phyloP scores from a whole-genome alignment of 306 rosid genomes.

The Luffa acutangula region DNA sequence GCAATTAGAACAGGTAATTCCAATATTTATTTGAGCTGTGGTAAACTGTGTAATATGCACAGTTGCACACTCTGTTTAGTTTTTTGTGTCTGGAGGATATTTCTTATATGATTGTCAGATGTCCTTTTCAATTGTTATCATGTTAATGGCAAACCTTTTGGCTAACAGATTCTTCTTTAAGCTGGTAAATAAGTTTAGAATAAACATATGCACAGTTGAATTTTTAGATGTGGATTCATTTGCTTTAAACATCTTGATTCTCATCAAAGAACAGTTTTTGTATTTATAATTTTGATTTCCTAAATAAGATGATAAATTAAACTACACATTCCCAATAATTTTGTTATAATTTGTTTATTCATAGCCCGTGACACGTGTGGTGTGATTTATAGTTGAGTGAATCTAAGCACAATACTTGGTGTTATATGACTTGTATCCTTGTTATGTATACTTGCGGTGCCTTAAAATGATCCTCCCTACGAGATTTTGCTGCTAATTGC shows the following conservation, averaged over 20 bases:
- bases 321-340: background rate
- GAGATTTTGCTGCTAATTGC: background rate
- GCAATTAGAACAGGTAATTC: conserved; percentile 83
- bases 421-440: background rate
- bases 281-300: background rate
- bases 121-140: background rate
- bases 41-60: background rate
- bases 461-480: background rate
- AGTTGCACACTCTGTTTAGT: background rate
- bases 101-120: background rate
- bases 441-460: background rate
- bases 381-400: background rate
- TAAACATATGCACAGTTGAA: background rate
- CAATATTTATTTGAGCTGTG: background rate
- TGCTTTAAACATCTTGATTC: background rate
- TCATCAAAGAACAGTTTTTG: background rate
- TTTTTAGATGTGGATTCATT: background rate
- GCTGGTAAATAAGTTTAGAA: background rate
- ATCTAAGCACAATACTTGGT: background rate
- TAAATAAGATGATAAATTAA: background rate
- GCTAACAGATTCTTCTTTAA: background rate
- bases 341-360: background rate
- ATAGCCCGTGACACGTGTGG: background rate
- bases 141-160: background rate
- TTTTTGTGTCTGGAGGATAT: background rate